phyloP scores from a whole-genome alignment of 257 asterid species.

The Lycium ferocissimum region DNA sequence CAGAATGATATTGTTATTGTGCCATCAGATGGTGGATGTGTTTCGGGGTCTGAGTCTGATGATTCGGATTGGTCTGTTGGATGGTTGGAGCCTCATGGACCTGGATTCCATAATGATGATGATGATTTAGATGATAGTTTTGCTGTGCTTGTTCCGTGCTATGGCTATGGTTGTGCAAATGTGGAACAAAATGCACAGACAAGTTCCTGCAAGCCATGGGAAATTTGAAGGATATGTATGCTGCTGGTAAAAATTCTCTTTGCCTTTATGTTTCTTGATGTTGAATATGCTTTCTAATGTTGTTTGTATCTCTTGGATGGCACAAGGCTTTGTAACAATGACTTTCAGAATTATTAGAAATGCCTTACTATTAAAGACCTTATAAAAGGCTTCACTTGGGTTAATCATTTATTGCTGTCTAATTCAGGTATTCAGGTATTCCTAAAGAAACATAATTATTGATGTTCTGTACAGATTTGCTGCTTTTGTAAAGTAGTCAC shows the following conservation, averaged over 20 bases:
- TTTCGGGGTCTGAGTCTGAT: conserved; percentile 62
- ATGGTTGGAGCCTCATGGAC: conserved; percentile 62
- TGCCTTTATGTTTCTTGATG: background rate
- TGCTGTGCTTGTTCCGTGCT: conserved; percentile 62
- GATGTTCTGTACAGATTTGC: background rate
- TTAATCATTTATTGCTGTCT: background rate
- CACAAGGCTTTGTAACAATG: background rate
- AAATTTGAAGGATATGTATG: conserved; percentile 44
- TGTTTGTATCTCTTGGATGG: background rate
- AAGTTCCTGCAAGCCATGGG: conserved; percentile 37
- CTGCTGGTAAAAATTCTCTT: conserved; percentile 41
- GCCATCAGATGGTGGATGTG: conserved; percentile 61
- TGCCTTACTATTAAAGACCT: background rate
- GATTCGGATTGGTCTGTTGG: conserved; percentile 65
- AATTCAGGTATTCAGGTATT: background rate
- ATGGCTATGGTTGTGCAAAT: conserved; percentile 44
- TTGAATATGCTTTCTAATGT: background rate
- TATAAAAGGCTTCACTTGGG: background rate
- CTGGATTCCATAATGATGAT: conserved; percentile 44
- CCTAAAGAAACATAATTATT: background rate
- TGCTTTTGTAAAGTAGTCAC: conserved; percentile 10
- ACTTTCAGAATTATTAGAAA: background rate
- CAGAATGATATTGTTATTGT: conserved; percentile 54
- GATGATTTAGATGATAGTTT: conserved; percentile 50
- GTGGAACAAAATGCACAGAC: conserved; percentile 39